A percentile compares a stretch with the other conserved stretches of the same genome.
Evolutionary conservation across 306 rosid species (phyloP).

Genomic region (Cyclanthera cordifolia): DNA sequence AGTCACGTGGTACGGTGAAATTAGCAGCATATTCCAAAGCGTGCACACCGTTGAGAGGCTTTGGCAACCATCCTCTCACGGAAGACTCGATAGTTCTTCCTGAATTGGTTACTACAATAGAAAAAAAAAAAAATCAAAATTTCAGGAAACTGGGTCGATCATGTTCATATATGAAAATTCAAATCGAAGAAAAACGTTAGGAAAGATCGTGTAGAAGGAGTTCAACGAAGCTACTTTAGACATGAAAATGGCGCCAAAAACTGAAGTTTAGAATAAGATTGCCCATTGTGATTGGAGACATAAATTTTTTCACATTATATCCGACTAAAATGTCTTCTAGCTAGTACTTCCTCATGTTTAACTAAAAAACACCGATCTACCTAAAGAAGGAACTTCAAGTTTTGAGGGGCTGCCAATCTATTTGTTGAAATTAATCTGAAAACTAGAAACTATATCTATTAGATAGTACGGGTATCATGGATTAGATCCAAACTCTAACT

Average conservation of each 20-base stretch:
- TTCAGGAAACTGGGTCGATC: neutral
- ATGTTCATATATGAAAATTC: neutral
- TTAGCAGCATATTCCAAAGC: constrained; percentile 58
- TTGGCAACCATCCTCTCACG: constrained; percentile 75
- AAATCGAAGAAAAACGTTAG: neutral
- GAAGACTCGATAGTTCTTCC: constrained; percentile 43
- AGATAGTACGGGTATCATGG: too few relatives aligned
- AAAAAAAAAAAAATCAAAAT: neutral
- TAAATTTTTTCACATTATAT: too few relatives aligned
- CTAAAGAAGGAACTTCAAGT: too few relatives aligned
- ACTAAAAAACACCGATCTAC: neutral
- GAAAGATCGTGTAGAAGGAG: neutral
- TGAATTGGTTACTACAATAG: constrained; percentile 43
- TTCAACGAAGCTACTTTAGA: neutral
- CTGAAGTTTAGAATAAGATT: neutral
- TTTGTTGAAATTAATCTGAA: too few relatives aligned
- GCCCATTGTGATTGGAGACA: neutral
- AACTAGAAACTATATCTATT: too few relatives aligned
- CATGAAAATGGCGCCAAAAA: neutral
- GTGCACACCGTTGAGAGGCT: constrained; percentile 30
- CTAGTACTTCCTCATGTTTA: neutral
- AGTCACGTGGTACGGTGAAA: constrained; percentile 46
- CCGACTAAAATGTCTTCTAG: neutral
- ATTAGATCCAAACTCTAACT: too few relatives aligned
- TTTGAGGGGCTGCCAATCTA: too few relatives aligned